A percentile compares a stretch with the other conserved stretches of the same genome.
Conservation (phyloP, 192 early-diverging fungal species). For the Rhizophlyctis rosea region DNA sequence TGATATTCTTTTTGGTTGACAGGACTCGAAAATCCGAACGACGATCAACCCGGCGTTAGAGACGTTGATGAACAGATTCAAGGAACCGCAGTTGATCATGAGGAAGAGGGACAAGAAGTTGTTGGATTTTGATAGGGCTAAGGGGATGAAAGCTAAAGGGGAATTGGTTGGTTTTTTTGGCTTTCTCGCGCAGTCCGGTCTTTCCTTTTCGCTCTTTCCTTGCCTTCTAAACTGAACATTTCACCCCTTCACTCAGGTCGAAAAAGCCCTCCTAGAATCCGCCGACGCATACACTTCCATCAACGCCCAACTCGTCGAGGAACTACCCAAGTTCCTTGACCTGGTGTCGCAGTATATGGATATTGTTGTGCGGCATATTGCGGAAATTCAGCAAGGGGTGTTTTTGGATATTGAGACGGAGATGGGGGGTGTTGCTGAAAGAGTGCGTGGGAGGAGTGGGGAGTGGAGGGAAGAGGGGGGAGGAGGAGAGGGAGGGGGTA, state of each 20-base stretch:
- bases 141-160: conserved; percentile 55
- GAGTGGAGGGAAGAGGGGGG: not conserved
- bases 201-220: not conserved
- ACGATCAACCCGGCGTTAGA: conserved; percentile 33
- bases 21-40: conserved; percentile 15
- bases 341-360: conserved; percentile 62
- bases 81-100: conserved; percentile 66
- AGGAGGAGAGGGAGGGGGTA: not conserved
- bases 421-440: conserved; percentile 18
- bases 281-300: conserved; percentile 63
- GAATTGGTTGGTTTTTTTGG: conserved; percentile 41
- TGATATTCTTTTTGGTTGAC: not conserved
- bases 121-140: conserved; percentile 68
- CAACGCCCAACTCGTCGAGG: conserved; percentile 69
- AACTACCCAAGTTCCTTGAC: conserved; percentile 63
- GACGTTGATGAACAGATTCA: conserved; percentile 34
- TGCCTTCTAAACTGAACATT: not conserved
- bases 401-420: conserved; percentile 44
- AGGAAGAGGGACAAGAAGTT: conserved; percentile 69
- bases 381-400: conserved; percentile 50
- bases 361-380: conserved; percentile 53
- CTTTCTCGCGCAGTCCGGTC: not conserved
- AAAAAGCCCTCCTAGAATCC: conserved; percentile 64
- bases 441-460: not conserved
- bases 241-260: conserved; percentile 33